phyloP scores from a whole-genome alignment of 129 eudicot species.

The Flaveria brownii region DNA sequence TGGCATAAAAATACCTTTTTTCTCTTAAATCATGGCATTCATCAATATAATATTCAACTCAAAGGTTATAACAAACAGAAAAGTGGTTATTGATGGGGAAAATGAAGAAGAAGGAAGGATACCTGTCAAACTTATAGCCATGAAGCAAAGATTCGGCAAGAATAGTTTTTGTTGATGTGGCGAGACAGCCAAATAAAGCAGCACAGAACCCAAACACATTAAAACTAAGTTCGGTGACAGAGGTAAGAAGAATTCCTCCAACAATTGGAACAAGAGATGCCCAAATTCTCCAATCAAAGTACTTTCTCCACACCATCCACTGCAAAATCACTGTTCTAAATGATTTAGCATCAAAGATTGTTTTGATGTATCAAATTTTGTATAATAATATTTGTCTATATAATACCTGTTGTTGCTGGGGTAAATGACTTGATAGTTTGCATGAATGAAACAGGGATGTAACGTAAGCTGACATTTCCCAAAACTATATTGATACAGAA shows the following conservation, averaged over 20 bases:
- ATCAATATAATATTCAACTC: not conserved
- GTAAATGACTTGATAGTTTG: conserved; percentile 98
- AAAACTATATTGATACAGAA: conserved; percentile 88
- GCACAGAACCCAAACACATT: conserved; percentile 87
- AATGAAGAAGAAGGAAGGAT: conserved; percentile 20
- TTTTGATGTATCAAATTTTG: not conserved
- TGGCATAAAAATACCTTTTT: not conserved
- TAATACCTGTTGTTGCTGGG: conserved; percentile 92
- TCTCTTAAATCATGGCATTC: not conserved
- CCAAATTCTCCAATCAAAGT: conserved; percentile 93
- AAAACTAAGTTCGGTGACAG: conserved; percentile 92
- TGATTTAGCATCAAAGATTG: conserved; percentile 17
- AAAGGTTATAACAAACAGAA: conserved; percentile 5
- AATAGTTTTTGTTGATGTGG: conserved; percentile 96
- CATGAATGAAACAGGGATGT: conserved; percentile 96
- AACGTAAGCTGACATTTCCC: conserved; percentile 96
- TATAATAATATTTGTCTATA: conserved; percentile 10
- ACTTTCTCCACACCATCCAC: conserved; percentile 95
- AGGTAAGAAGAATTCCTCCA: conserved; percentile 95
- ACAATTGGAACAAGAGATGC: conserved; percentile 88
- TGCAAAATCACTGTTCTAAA: conserved; percentile 78
- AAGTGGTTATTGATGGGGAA: not conserved
- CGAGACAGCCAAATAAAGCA: conserved; percentile 96
- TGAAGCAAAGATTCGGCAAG: conserved; percentile 93
- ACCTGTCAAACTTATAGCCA: conserved; percentile 99